Evolutionary conservation across 305 asterid genomes (phyloP).

Genomic region (Vinca major): DNA sequence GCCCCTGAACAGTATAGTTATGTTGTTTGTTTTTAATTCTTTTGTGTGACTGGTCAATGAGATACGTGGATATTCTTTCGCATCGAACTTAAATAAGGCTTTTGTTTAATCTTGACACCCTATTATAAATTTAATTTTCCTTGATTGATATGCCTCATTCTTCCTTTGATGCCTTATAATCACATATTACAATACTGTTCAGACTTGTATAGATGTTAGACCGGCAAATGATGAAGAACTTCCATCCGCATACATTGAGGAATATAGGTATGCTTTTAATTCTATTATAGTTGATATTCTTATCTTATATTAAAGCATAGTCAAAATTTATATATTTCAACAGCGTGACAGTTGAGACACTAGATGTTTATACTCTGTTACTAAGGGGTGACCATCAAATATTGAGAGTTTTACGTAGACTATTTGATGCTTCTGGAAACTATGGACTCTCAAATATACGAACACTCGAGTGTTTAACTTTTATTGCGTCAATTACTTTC

Average conservation of each 20-base stretch:
- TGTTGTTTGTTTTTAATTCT: neutral
- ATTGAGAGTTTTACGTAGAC: neutral
- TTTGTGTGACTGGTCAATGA: neutral
- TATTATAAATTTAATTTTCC: neutral
- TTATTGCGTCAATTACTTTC: neutral
- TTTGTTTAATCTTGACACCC: neutral
- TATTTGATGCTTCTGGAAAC: neutral
- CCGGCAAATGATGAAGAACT: slow-evolving; percentile 91
- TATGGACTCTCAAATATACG: neutral
- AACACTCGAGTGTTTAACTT: neutral
- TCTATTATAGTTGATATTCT: neutral
- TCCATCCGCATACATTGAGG: slow-evolving; percentile 78
- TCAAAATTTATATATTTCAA: neutral
- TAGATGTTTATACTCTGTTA: neutral
- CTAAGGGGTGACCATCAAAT: neutral
- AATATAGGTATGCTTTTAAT: slow-evolving; percentile 52
- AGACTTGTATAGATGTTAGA: slow-evolving; percentile 64
- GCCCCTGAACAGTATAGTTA: neutral
- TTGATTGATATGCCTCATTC: neutral
- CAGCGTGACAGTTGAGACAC: neutral
- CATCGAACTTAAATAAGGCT: neutral
- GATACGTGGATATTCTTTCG: neutral
- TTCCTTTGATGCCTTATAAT: neutral
- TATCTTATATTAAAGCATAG: neutral
- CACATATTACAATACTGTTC: slow-evolving; percentile 21